A percentile compares a stretch with the other conserved stretches of the same genome.
phyloP scores from a whole-genome alignment of 495 filamentous ascomycete genomes.

The Aspergillus homomorphus region DNA sequence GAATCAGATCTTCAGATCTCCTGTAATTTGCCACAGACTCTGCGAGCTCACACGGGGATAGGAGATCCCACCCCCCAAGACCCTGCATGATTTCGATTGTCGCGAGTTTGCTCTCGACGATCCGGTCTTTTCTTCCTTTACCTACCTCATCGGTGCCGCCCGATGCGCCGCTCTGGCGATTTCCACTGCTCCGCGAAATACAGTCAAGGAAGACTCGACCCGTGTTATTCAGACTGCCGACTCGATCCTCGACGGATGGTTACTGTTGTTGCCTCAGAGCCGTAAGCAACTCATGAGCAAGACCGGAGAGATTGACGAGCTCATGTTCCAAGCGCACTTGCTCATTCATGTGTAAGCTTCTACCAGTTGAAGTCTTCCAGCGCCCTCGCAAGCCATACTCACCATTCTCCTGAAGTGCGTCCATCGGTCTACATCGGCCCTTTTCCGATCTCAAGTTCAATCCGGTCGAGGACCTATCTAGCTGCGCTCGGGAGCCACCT shows the following conservation, averaged over 20 bases:
- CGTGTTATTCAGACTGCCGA: conserved; percentile 29
- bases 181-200: conserved; percentile 18
- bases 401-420: conserved; percentile 15
- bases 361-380: background rate
- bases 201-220: conserved; percentile 23
- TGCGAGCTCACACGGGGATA: conserved; percentile 20
- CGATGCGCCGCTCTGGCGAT: conserved; percentile 29
- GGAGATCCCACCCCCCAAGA: conserved; percentile 59
- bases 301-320: conserved; percentile 31
- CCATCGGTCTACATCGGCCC: conserved; percentile 31
- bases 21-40: background rate
- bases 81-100: conserved; percentile 70
- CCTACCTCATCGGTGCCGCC: conserved; percentile 64
- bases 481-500: conserved; percentile 29
- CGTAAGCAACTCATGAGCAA: conserved; percentile 29
- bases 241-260: conserved; percentile 27
- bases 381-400: background rate
- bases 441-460: conserved; percentile 32
- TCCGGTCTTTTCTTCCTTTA: conserved; percentile 70
- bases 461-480: conserved; percentile 25
- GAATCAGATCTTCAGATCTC: conserved; percentile 46
- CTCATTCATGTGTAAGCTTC: conserved; percentile 32
- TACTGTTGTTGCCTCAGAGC: conserved; percentile 25
- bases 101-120: conserved; percentile 60
- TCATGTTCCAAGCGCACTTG: conserved; percentile 37